These are phyloP conservation scores for Yamadazyma buinensis DNA, from an alignment of 1,139 yeast genomes.

Conservation along the genomic window DNA sequence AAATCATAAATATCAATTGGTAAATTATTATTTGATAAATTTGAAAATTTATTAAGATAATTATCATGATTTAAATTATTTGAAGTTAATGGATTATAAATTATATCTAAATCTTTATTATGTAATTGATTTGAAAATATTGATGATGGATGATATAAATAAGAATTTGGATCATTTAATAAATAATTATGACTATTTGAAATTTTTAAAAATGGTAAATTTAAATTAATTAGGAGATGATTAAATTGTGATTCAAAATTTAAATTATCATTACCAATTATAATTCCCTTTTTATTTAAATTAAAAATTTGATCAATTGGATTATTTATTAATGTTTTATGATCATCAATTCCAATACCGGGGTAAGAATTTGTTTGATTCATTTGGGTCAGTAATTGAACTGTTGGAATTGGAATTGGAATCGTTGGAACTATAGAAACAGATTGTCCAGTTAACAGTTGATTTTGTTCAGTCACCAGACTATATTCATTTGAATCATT, in stretches of 20 bases:
- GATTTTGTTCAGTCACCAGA: not conserved
- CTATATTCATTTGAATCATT: no score
- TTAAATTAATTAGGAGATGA: constrained; percentile 42
- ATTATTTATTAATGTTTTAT: constrained; percentile 26
- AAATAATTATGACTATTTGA: constrained; percentile 45
- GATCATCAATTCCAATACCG: no score
- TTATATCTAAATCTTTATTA: constrained; percentile 38
- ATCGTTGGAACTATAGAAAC: not conserved
- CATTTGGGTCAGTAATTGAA: not conserved
- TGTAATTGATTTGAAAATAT: constrained; percentile 37
- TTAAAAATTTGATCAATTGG: constrained; percentile 50
- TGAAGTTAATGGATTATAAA: constrained; percentile 43
- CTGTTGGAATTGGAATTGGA: not conserved
- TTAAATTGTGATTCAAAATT: constrained; percentile 49
- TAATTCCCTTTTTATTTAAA: constrained; percentile 41
- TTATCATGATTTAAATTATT: constrained; percentile 19
- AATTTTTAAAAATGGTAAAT: constrained; percentile 44
- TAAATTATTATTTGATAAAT: constrained; percentile 21
- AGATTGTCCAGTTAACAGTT: not conserved
- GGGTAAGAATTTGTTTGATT: constrained; percentile 8
- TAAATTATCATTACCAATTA: constrained; percentile 47
- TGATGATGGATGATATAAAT: constrained; percentile 42
- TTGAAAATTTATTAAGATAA: constrained; percentile 16
- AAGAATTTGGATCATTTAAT: constrained; percentile 43
- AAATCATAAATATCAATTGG: constrained; percentile 44